These are phyloP conservation scores for Barnettozyma populi DNA, from an alignment of 805 yeast genomes.

Conservation along the genomic window DNA sequence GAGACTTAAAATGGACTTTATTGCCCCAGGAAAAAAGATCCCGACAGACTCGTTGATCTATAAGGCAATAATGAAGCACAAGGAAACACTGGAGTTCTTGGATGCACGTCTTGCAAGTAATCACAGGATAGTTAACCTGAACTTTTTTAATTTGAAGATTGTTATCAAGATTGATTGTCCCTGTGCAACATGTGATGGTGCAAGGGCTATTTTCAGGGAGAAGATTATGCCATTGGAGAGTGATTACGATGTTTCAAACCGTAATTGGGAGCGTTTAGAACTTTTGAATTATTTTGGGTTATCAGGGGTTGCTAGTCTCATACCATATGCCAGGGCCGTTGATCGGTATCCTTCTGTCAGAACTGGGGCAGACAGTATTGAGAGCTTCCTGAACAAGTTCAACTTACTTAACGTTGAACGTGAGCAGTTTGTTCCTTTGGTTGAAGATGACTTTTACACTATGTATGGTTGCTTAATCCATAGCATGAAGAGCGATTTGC, in stretches of 20 bases:
- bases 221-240: constrained; percentile 30
- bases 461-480: constrained; percentile 35
- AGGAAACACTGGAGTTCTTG: constrained; percentile 31
- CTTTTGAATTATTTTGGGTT: constrained; percentile 33
- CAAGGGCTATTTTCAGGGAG: constrained; percentile 28
- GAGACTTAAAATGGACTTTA: constrained; percentile 36
- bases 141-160: constrained; percentile 14
- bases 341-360: constrained; percentile 38
- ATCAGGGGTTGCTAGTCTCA: constrained; percentile 29
- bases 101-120: constrained; percentile 30
- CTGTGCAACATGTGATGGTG: constrained; percentile 19
- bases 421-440: constrained; percentile 24
- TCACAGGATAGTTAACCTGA: constrained; percentile 16
- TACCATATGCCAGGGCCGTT: constrained; percentile 40
- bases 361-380: constrained; percentile 35
- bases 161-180: constrained; percentile 15
- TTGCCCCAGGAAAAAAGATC: constrained; percentile 30
- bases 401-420: constrained; percentile 18
- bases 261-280: constrained; percentile 25
- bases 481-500: constrained; percentile 30
- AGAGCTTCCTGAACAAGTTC: constrained; percentile 26
- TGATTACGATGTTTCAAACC: constrained; percentile 24
- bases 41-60: constrained; percentile 30
- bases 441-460: constrained; percentile 28
- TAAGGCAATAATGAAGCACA: constrained; percentile 28